These are phyloP conservation scores for Trichaptum fuscoviolaceum DNA, from an alignment of 768 basidiomycete species.

Conservation along the genomic window DNA sequence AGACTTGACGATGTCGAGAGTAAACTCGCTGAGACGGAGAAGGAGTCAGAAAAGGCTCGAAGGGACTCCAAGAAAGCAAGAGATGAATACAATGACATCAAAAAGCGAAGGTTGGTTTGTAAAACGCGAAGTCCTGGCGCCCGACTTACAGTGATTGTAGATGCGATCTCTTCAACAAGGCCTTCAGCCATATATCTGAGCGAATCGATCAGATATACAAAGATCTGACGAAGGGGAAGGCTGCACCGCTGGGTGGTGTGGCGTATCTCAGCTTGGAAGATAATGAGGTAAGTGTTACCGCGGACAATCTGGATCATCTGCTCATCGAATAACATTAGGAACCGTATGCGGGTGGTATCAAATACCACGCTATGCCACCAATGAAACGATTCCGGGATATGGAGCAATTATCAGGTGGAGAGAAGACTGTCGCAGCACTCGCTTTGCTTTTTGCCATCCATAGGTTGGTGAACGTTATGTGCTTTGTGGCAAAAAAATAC, in stretches of 20 bases:
- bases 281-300: constrained; percentile 57
- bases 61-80: constrained; percentile 87
- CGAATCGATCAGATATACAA: constrained; percentile 96
- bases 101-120: constrained; percentile 59
- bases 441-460: constrained; percentile 96
- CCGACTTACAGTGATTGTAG: constrained; percentile 24
- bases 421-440: constrained; percentile 98
- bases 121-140: neutral
- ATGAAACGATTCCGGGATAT: constrained; percentile 99
- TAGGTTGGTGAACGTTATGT: constrained; percentile 43
- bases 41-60: constrained; percentile 87
- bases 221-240: constrained; percentile 93
- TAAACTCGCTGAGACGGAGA: constrained; percentile 84
- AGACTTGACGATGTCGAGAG: constrained; percentile 81
- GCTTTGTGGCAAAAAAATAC: neutral
- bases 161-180: constrained; percentile 88
- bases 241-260: constrained; percentile 90
- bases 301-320: neutral
- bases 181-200: constrained; percentile 94
- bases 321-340: constrained; percentile 40
- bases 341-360: constrained; percentile 85
- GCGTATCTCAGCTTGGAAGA: constrained; percentile 96
- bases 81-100: constrained; percentile 87
- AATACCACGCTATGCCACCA: constrained; percentile 99
- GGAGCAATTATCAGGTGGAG: constrained; percentile 97